Base-by-base conservation (phyloP, 2,329 filamentous ascomycete species). In the Ascocoryne sarcoides region DNA sequence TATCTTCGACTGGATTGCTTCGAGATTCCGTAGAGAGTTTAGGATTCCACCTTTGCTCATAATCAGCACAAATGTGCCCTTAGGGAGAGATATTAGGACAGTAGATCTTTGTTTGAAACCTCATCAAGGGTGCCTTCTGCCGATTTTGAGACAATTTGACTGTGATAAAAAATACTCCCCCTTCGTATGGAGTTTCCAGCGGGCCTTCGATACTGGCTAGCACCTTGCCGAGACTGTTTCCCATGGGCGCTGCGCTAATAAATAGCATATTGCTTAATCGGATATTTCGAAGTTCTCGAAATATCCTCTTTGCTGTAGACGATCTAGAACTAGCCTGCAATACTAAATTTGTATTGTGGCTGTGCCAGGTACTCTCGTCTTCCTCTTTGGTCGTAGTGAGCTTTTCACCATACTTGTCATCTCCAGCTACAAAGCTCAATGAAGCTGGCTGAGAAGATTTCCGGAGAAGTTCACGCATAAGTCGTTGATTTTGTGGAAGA, bases 121-220 rank as follows among this genome's bases (percentile, higher is more conserved):
- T 40, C 28, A 53, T 45, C 3, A 40, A 15, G 1, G 49, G 51
- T 1, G 44, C 42, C 10, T 26, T n/a, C 16, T 15, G 18, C 1
- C 32, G 35, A 15, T 44, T 21, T 14, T 37, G 17, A 12, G 40
- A 36, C 10, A 48, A 19, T 14, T 41, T 43, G 16, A 53, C 41
- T 2, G 32, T 43, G 17, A 54, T 46, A 47, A 46, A 56, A 18
- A 55, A 56, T 8, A 50, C 37, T 1, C 51, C 47, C 0, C 47
- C 43, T 36, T 49, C 48, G 12, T 56, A 57, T 0, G 50, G 53
- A 1, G 54, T 56, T 7, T 51, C 55, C 4, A 37, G 52, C 4
- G 49, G 52, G 0, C 52, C 52, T 40, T 55, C 49, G 23, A 56
- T 52, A 34, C 49, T 51, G 4, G 52, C 52, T 3, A 58, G 26